phyloP scores from a whole-genome alignment of 352 stramenopile species.

The Globisporangium abappressorium region DNA sequence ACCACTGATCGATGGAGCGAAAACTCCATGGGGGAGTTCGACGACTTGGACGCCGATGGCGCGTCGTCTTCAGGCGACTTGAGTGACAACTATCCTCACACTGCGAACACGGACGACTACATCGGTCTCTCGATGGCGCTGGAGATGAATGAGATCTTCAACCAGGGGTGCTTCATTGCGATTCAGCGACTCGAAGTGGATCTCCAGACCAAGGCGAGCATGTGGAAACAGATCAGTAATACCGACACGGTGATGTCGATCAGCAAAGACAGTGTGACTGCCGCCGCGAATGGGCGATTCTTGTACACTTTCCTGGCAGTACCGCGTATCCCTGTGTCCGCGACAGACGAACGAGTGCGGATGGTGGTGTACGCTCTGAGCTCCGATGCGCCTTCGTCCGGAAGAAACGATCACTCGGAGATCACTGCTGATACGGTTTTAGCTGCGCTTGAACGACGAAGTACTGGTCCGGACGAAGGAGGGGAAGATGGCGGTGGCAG shows the following conservation, averaged over 20 bases:
- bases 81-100: constrained; percentile 11
- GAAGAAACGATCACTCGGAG: constrained; percentile 59
- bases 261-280: constrained; percentile 38
- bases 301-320: constrained; percentile 83
- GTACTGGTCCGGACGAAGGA: constrained; percentile 39
- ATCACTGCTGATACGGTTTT: constrained; percentile 74
- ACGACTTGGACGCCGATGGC: constrained; percentile 42
- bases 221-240: constrained; percentile 77
- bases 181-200: constrained; percentile 68
- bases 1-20: constrained; percentile 61
- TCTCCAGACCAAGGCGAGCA: constrained; percentile 29
- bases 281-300: constrained; percentile 37
- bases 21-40: constrained; percentile 32
- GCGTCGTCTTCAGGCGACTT: constrained; percentile 7
- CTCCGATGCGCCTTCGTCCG: constrained; percentile 30
- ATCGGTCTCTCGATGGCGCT: constrained; percentile 81
- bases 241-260: constrained; percentile 73
- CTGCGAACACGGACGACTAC: constrained; percentile 40
- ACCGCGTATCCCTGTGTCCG: constrained; percentile 63
- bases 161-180: constrained; percentile 71
- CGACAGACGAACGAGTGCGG: constrained; percentile 62
- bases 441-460: constrained; percentile 58
- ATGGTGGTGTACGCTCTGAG: constrained; percentile 74
- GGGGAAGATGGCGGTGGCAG: constrained; percentile 21
- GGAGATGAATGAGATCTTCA: constrained; percentile 78